Percentiles rank a stretch among this genome's conserved stretches.
Evolutionary conservation across 345 rosid species (phyloP).

Genomic region (Hypericum perforatum): DNA sequence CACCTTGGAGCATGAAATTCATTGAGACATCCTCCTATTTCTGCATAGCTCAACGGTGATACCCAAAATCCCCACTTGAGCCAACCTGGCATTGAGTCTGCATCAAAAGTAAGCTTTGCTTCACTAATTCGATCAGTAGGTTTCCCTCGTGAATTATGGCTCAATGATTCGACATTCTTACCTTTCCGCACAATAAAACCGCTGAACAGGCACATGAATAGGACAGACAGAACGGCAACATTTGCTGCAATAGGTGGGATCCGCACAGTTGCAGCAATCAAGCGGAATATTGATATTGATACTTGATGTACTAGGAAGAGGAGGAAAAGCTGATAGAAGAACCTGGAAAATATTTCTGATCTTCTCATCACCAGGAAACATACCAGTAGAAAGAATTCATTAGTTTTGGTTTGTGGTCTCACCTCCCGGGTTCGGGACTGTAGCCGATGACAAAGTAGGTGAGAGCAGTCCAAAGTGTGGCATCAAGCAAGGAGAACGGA

Average conservation of each 20-base stretch:
- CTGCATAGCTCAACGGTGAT: conserved; percentile 55
- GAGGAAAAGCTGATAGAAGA: conserved; percentile 50
- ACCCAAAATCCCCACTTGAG: conserved; percentile 74
- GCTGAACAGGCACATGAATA: conserved; percentile 36
- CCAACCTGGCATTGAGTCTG: conserved; percentile 74
- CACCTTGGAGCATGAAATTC: conserved; percentile 74
- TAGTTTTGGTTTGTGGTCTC: too few relatives aligned
- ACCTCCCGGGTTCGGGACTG: conserved; percentile 29
- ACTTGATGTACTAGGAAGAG: conserved; percentile 50
- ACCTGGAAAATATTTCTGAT: conserved; percentile 31
- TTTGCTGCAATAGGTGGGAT: conserved; percentile 41
- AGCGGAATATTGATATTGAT: conserved; percentile 62
- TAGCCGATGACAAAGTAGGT: conserved; percentile 47
- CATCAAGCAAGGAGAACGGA: conserved; percentile 39
- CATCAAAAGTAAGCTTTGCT: conserved; percentile 5
- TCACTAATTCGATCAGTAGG: background rate
- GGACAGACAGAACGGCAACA: conserved; percentile 34
- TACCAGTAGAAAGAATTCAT: background rate
- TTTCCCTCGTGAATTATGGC: background rate
- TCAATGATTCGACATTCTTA: conserved; percentile 20
- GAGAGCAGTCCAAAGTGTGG: conserved; percentile 37
- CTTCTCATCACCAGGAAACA: background rate
- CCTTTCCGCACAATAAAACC: conserved; percentile 59
- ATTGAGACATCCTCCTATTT: conserved; percentile 54
- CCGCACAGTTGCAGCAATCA: conserved; percentile 36